phyloP scores from a whole-genome alignment of 2,329 filamentous ascomycete species.

The Huntiella savannae region DNA sequence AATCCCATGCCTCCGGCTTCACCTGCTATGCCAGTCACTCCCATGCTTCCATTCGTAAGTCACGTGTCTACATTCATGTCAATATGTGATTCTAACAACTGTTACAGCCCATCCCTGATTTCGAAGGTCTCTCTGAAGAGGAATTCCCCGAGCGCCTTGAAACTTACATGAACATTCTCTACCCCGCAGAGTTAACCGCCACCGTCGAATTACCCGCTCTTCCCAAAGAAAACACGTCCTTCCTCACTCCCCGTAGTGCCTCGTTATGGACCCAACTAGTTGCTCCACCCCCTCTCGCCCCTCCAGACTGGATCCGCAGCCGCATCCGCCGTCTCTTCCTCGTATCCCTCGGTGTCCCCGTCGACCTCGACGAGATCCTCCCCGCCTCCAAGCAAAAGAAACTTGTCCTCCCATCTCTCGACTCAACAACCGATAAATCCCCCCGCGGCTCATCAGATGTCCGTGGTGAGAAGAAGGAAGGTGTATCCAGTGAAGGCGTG shows the following conservation, averaged over 20 bases:
- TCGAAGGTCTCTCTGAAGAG: slow-evolving; percentile 39
- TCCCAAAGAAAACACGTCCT: slow-evolving; percentile 43
- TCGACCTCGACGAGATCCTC: slow-evolving; percentile 92
- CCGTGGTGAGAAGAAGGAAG: slow-evolving; percentile 26
- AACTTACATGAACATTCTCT: slow-evolving; percentile 48
- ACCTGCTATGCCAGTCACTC: slow-evolving; percentile 17
- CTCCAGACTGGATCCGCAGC: slow-evolving; percentile 93
- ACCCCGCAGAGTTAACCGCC: slow-evolving; percentile 37
- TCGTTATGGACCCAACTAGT: slow-evolving; percentile 95
- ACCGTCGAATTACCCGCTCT: slow-evolving; percentile 30
- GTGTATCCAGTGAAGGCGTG: slow-evolving; percentile 22
- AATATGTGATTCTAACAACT: not conserved
- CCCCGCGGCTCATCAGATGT: slow-evolving; percentile 36
- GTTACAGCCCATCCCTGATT: slow-evolving; percentile 45
- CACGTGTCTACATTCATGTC: not conserved
- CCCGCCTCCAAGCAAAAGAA: slow-evolving; percentile 97
- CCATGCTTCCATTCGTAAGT: slow-evolving; percentile 28
- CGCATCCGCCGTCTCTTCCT: slow-evolving; percentile 88
- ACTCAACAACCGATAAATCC: slow-evolving; percentile 39
- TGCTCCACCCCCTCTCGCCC: slow-evolving; percentile 80
- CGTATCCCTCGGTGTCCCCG: slow-evolving; percentile 84
- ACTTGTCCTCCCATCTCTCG: slow-evolving; percentile 76
- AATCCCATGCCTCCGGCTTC: slow-evolving; percentile 13
- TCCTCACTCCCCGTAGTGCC: slow-evolving; percentile 68
- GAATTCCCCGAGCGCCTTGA: slow-evolving; percentile 42